Percentiles rank a stretch among this genome's conserved stretches.
These are phyloP conservation scores for Colletotrichum tropicicola DNA, from an alignment of 2,329 filamentous ascomycete genomes.

Conservation along the genomic window DNA sequence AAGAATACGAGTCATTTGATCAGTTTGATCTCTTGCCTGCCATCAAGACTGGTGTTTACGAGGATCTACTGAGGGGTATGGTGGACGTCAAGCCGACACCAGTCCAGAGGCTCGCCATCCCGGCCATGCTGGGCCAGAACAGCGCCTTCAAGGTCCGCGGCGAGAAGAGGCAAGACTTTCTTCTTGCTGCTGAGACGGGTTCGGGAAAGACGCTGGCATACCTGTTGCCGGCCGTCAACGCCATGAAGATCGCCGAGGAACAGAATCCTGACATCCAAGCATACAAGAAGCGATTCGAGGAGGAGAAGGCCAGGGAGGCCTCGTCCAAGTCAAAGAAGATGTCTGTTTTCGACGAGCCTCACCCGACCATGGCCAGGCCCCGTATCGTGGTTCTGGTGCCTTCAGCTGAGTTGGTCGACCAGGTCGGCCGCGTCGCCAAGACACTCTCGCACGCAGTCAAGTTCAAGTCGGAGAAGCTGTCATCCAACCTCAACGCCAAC, in stretches of 20 bases:
- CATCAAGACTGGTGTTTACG: slow-evolving; percentile 75
- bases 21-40: slow-evolving; percentile 79
- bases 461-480: slow-evolving; percentile 85
- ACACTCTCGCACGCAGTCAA: slow-evolving; percentile 85
- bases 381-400: slow-evolving; percentile 88
- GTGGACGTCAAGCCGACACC: slow-evolving; percentile 84
- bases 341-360: slow-evolving; percentile 69
- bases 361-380: slow-evolving; percentile 81
- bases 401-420: slow-evolving; percentile 88
- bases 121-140: slow-evolving; percentile 74
- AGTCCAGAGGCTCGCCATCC: slow-evolving; percentile 89
- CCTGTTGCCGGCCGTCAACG: slow-evolving; percentile 83
- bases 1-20: slow-evolving; percentile 80
- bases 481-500: slow-evolving; percentile 77
- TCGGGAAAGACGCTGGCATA: slow-evolving; percentile 98
- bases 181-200: slow-evolving; percentile 94
- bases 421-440: slow-evolving; percentile 86
- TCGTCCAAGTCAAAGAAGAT: slow-evolving; percentile 65
- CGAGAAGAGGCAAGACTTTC: slow-evolving; percentile 63
- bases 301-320: slow-evolving; percentile 65
- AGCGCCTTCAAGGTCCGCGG: slow-evolving; percentile 44
- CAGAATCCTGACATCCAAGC: slow-evolving; percentile 66
- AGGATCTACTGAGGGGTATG: slow-evolving; percentile 79
- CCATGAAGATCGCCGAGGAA: slow-evolving; percentile 80
- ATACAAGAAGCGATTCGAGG: slow-evolving; percentile 63